Base-by-base conservation (phyloP, 2,329 filamentous ascomycete genomes). In the Alternaria sp. region DNA sequence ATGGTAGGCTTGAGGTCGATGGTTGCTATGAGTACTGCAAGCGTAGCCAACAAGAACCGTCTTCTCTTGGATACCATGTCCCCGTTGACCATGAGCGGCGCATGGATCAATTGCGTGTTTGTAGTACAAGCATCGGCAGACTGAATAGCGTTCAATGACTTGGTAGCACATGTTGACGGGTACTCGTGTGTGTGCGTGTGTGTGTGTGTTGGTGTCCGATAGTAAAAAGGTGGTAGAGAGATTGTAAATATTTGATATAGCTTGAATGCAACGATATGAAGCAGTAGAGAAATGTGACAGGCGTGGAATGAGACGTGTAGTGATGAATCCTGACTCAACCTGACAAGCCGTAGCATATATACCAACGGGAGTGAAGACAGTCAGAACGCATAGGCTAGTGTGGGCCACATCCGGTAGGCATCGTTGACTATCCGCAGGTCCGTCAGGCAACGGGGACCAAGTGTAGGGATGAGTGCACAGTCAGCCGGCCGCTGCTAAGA, bases 81-180 rank as follows among this genome's bases (percentile, higher is more conserved):
- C 90, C 51, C 87, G 86, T 61, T 90, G 88, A 62, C 90, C 91
- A 75, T 93, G 92, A 36, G 87, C 84, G 49, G 88, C 84, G 76
- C 93, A 97, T 62, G 91, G 90, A 74, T 97, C 93, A 70, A 97
- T 85, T 48, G 91, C 89, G 78, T 97, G 94, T 74, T 90, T 86
- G 83, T 94, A 92, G 84, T 97, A 96, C 70, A 94, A 85, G 81
- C 93, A 97, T 65, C 89, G 87, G 85, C 93, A 97, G 57, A 90
- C 91, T 56, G 93, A 89, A 83, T 93, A 97, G 60, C 92, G 86
- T 79, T 97, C 93, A 71, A 94, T 84, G 63, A 97, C 81, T 81
- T 94, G 91, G 75, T 92, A 94, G 75, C 93, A 97, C 93, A 97
- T 96, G 63, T 57, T 69, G 66, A 38, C 16, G 44, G 44, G 34